A percentile compares a stretch with the other conserved stretches of the same genome.
Conservation (phyloP, 441 rosid species). For the Populus hybrid region DNA sequence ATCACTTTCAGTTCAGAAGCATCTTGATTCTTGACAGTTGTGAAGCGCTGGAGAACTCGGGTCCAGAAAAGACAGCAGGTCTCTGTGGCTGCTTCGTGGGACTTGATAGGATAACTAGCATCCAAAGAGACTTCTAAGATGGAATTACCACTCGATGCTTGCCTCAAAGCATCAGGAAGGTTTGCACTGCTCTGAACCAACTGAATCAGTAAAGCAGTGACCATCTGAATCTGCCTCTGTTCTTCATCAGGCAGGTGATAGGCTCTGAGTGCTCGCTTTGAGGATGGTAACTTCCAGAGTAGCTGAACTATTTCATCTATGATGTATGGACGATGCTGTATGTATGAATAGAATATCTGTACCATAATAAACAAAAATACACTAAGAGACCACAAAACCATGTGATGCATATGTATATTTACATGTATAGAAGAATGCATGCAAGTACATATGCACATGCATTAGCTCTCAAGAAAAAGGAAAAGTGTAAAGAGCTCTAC, state of each 20-base stretch:
- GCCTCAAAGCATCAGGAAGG: constrained; percentile 81
- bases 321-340: constrained; percentile 84
- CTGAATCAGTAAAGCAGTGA: constrained; percentile 91
- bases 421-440: constrained; percentile 1
- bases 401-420: not conserved
- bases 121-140: constrained; percentile 70
- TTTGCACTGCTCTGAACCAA: constrained; percentile 89
- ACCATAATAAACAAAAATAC: constrained; percentile 22
- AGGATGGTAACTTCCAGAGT: constrained; percentile 84
- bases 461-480: constrained; percentile 20
- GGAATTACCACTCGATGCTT: constrained; percentile 56
- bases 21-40: constrained; percentile 88
- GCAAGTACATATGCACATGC: constrained; percentile 8
- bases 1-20: constrained; percentile 87
- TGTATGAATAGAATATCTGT: constrained; percentile 90
- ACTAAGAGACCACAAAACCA: constrained; percentile 5
- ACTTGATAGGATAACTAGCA: constrained; percentile 58
- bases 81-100: constrained; percentile 86
- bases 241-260: constrained; percentile 98
- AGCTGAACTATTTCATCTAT: constrained; percentile 88
- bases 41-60: constrained; percentile 89
- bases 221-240: constrained; percentile 98
- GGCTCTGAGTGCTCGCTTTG: constrained; percentile 81
- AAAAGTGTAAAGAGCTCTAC: constrained; percentile 41
- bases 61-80: constrained; percentile 97